Conservation (phyloP, 1,284 basidiomycete genomes). For the Ganoderma lucidum region DNA sequence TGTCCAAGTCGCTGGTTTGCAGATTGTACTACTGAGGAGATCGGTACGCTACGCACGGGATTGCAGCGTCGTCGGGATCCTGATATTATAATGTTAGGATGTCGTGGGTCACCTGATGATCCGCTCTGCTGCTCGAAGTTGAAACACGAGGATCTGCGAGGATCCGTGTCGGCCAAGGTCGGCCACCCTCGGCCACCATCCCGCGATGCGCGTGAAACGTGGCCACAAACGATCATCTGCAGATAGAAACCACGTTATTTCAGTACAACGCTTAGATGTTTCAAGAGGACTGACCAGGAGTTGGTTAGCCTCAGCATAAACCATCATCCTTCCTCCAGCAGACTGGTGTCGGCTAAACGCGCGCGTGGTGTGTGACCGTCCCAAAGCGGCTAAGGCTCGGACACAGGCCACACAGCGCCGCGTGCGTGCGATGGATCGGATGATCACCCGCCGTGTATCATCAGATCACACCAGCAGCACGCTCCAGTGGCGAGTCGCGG, state of each 20-base stretch:
- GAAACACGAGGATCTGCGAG: not conserved
- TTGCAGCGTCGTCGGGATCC: not conserved
- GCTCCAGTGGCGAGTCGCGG: not conserved
- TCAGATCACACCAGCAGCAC: not conserved
- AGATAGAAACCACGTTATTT: not conserved
- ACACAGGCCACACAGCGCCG: not conserved
- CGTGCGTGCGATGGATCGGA: conserved; percentile 5
- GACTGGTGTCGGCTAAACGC: not conserved
- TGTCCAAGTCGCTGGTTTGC: not conserved
- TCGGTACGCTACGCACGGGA: not conserved
- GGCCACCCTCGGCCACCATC: not conserved
- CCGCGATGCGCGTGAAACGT: not conserved
- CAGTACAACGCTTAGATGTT: not conserved
- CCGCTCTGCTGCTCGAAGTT: not conserved
- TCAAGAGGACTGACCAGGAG: not conserved
- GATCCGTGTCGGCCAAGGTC: too few species aligned
- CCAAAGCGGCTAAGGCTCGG: not conserved
- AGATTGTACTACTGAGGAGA: not conserved
- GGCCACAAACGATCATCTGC: not conserved
- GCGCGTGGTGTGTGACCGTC: not conserved
- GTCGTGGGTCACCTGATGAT: not conserved
- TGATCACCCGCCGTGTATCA: not conserved
- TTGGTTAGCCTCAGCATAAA: not conserved
- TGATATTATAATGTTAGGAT: not conserved
- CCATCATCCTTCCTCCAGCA: not conserved